Evolutionary conservation across 371 early-diverging fungal species (phyloP), one percentile per base, ranked within the genome.

Genomic region (Mortierella sp.): DNA sequence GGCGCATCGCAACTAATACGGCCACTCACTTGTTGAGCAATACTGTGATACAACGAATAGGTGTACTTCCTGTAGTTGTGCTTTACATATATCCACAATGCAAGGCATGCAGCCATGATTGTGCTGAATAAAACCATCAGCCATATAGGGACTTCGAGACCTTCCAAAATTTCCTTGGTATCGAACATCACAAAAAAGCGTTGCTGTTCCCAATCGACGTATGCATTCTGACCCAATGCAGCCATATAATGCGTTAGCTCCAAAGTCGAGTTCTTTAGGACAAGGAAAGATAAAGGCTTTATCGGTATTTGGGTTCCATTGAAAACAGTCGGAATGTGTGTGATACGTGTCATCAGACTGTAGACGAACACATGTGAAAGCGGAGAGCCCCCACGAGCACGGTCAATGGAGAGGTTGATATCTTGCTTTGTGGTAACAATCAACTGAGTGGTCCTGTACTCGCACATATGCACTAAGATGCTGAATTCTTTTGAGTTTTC

Each of bases 111-210:
- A 32, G 0, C 58, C 16, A 28, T 47, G 33, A 63, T 63, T 8
- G 24, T 47, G 4, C 21, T 21, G 5, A 63, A 16, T 16, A 61
- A 32, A 9, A 36, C 11, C 43, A 59, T 28, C 11, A 67, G 15
- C 67, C 67, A 67, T 19, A 5, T 19, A 2, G 67, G 67, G 13
- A 58, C 33, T n/a, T 67, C 67, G 47, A 16, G 32, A 1, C 67
- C 67, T n/a, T 40, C 21, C 10, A 10, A 7, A 4, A 32, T 3
- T 22, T 58, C 59, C 28, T 1, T 24, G 28, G 45, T 58, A 32
- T 67, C 59, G 48, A 41, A 67, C 11, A 58, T 19, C 10, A 58
- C 58, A 24, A 58, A 67, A 16, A 59, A 24, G 9, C 9, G 3
- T 10, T 21, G 16, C 22, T 28, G 33, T 32, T 32, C 59, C 67